A percentile compares a stretch with the other conserved stretches of the same genome.
These are phyloP conservation scores for Dalbergia cultrata DNA, from an alignment of 306 rosid genomes.

Conservation along the genomic window DNA sequence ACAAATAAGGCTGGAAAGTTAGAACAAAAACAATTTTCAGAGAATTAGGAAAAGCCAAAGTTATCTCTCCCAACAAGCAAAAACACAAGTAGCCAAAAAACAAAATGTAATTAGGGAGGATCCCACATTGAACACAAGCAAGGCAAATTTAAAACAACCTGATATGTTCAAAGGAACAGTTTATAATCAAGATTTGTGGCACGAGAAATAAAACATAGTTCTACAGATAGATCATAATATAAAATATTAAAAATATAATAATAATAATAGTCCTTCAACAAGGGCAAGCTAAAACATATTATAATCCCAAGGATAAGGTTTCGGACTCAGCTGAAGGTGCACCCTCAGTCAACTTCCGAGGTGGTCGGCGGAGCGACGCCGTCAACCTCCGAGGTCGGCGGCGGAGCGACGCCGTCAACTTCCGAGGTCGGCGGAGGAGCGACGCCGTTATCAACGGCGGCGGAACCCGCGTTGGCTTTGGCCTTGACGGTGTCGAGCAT, in stretches of 20 bases:
- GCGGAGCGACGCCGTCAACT: conserved; percentile 34
- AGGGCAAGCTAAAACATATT: conserved; percentile 47
- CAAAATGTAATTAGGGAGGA: background rate
- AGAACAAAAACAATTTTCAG: background rate
- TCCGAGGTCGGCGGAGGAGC: conserved; percentile 43
- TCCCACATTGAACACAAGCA: background rate
- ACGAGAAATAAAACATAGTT: conserved; percentile 39
- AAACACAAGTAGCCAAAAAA: background rate
- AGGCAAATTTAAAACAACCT: conserved; percentile 10
- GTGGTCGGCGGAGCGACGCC: conserved; percentile 44
- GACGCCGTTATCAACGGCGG: conserved; percentile 53
- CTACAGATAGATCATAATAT: conserved; percentile 44
- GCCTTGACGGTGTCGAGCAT: conserved; percentile 90
- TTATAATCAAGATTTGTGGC: conserved; percentile 29
- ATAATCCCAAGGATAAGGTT: conserved; percentile 48
- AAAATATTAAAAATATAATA: conserved; percentile 28
- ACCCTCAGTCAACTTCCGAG: conserved; percentile 48
- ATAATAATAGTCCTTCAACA: conserved; percentile 7
- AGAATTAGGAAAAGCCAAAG: background rate
- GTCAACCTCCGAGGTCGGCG: conserved; percentile 54
- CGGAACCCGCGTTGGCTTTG: conserved; percentile 49
- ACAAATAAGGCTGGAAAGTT: background rate
- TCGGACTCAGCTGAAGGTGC: conserved; percentile 48
- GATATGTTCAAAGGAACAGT: conserved; percentile 33
- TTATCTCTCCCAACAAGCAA: background rate